Base-by-base conservation (phyloP, 2,329 filamentous ascomycete species). In the Diatrype stigma region DNA sequence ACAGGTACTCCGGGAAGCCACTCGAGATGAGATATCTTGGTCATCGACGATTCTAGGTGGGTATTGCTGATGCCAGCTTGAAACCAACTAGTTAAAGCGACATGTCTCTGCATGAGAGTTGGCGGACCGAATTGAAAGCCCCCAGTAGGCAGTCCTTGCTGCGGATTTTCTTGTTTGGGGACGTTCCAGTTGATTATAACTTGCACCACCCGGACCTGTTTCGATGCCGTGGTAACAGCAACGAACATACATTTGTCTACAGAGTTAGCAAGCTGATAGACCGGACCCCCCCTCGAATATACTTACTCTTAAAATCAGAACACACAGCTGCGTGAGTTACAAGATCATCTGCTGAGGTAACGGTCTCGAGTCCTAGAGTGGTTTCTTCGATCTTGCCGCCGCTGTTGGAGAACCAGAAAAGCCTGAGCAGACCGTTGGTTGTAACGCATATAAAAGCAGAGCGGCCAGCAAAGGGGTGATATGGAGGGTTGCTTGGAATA, bases 381-480 rank as follows among this genome's bases (percentile, higher is more conserved):
- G 83, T 80, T 63, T 95, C 89, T 53, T 86, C 81, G 71, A 90
- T 86, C 59, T 82, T 82, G 50, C 77, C 80, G 65, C 77, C 80
- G 65, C 85, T 90, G 42, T 82, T 84, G 57, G 92, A 89, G 38
- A 88, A 82, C 72, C 86, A 96, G 46, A 92, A 78, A 61, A 96
- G 76, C 61, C 85, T 87, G 49, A 96, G 74, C 45, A 82, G 72
- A 7, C 89, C 90, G 59, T 84, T 84, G 42, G 85, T 81, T 28
- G 89, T 94, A 48, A 96, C 79, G 56, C 85, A 88, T 12, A 96
- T 70, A 42, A 96, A 70, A 1, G 89, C 87, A 46, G 87, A 86
- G 66, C 89, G 90, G 48, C 77, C 76, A 2, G 82, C 76, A 52
- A 82, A 80, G 0, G 87, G 87, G 65, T 96, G 90, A 54, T 81